phyloP scores from a whole-genome alignment of 2,329 filamentous ascomycete genomes.

The Scopulariopsis brevicaulis region DNA sequence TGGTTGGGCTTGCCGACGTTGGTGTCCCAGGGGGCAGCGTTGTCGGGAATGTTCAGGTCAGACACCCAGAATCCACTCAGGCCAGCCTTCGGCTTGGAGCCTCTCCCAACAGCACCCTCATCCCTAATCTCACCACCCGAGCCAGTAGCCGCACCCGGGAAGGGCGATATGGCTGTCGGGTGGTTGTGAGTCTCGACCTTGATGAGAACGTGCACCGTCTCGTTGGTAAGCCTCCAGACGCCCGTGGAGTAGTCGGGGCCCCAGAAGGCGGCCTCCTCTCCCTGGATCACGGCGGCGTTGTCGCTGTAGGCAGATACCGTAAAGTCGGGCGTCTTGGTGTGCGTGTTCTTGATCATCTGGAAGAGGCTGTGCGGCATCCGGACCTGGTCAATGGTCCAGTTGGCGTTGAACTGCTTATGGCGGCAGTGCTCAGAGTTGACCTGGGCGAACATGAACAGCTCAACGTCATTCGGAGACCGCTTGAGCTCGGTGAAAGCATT shows the following conservation, averaged over 20 bases:
- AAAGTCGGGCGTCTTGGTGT: constrained; percentile 66
- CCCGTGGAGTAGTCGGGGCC: constrained; percentile 78
- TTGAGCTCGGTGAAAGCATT: constrained; percentile 37
- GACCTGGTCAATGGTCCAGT: constrained; percentile 86
- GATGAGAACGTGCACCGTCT: constrained; percentile 74
- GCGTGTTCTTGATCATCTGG: constrained; percentile 92
- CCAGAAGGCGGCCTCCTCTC: constrained; percentile 49
- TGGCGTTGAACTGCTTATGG: constrained; percentile 90
- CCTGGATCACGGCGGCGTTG: constrained; percentile 75
- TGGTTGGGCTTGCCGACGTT: constrained; percentile 84
- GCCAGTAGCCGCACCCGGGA: constrained; percentile 85
- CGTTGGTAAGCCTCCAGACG: constrained; percentile 78
- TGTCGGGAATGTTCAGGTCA: constrained; percentile 78
- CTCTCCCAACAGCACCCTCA: constrained; percentile 86
- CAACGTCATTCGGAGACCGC: constrained; percentile 64
- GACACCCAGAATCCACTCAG: constrained; percentile 92
- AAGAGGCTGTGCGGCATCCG: constrained; percentile 75
- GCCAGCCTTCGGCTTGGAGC: constrained; percentile 86
- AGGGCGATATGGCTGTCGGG: constrained; percentile 89
- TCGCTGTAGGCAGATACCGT: constrained; percentile 97
- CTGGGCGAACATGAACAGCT: constrained; percentile 98
- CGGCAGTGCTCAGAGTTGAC: constrained; percentile 93
- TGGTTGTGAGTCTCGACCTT: constrained; percentile 99
- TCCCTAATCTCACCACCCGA: constrained; percentile 94
- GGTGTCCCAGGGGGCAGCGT: constrained; percentile 77